Evolutionary conservation across 2,329 filamentous ascomycete species (phyloP).

Genomic region (Akanthomyces dipterigenus): DNA sequence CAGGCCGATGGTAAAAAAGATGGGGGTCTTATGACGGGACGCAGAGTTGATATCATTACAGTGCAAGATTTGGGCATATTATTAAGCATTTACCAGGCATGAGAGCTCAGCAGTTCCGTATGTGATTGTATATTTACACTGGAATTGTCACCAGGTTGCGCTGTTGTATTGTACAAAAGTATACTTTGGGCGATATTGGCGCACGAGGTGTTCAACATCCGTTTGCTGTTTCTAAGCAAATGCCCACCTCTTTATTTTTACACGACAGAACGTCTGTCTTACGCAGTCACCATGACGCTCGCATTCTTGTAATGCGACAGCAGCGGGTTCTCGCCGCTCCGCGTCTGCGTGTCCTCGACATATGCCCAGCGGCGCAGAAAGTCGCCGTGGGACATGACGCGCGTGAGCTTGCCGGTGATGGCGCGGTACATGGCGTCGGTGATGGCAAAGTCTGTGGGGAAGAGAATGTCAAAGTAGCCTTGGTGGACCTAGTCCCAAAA

Average conservation of each 20-base stretch:
- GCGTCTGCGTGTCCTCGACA: constrained; percentile 80
- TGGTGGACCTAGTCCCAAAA: constrained; percentile 69
- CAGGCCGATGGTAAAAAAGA: background rate
- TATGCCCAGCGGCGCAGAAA: constrained; percentile 89
- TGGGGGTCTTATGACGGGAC: background rate
- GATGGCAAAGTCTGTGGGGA: constrained; percentile 89
- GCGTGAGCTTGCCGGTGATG: constrained; percentile 85
- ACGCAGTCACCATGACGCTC: constrained; percentile 83
- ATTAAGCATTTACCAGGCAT: background rate
- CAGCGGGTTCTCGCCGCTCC: constrained; percentile 88
- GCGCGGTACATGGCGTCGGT: constrained; percentile 89
- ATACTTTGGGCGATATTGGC: background rate
- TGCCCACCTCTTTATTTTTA: background rate
- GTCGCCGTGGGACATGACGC: constrained; percentile 78
- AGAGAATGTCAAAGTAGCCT: constrained; percentile 98
- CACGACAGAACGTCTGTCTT: constrained; percentile 17
- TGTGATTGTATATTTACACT: background rate
- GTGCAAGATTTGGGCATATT: background rate
- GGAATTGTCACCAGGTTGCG: background rate
- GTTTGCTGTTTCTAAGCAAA: background rate
- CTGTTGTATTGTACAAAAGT: background rate
- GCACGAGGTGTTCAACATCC: background rate
- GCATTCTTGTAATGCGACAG: constrained; percentile 94
- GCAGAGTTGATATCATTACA: background rate
- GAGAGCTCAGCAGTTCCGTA: background rate